Conservation (phyloP, 257 asterid genomes). For the Solanum arcanum region DNA sequence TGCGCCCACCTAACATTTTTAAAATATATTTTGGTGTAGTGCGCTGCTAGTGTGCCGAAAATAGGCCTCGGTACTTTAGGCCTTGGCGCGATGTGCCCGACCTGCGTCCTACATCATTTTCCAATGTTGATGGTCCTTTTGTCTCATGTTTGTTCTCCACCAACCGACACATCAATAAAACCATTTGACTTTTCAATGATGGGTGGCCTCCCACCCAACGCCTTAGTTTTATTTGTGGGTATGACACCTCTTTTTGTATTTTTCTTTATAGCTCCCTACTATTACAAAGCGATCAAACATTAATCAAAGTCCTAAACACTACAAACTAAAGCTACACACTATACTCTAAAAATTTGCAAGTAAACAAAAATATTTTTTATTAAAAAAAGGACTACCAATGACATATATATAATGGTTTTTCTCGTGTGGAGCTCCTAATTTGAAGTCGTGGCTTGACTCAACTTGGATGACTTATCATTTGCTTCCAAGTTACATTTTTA, state of each 20-base stretch:
- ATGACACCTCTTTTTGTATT: neutral
- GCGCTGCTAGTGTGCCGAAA: neutral
- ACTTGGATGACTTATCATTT: neutral
- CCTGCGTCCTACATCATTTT: neutral
- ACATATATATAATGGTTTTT: neutral
- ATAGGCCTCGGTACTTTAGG: too few relatives aligned
- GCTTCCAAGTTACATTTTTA: neutral
- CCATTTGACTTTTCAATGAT: neutral
- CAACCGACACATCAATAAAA: neutral
- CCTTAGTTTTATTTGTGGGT: neutral
- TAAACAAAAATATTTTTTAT: neutral
- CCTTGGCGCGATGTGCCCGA: neutral
- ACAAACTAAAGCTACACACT: neutral
- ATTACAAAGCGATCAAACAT: neutral
- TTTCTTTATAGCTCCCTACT: neutral
- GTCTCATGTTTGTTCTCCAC: neutral
- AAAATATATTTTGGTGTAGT: too few relatives aligned
- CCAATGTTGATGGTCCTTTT: neutral
- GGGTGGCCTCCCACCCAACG: neutral
- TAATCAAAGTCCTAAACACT: neutral
- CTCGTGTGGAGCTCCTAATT: neutral
- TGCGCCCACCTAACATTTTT: neutral
- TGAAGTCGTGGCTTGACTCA: neutral
- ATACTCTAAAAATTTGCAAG: too few relatives aligned
- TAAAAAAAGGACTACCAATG: neutral